Percentiles rank a stretch among this genome's conserved stretches.
Conservation (phyloP, 2,329 filamentous ascomycete species). For the Moelleriella libera region DNA sequence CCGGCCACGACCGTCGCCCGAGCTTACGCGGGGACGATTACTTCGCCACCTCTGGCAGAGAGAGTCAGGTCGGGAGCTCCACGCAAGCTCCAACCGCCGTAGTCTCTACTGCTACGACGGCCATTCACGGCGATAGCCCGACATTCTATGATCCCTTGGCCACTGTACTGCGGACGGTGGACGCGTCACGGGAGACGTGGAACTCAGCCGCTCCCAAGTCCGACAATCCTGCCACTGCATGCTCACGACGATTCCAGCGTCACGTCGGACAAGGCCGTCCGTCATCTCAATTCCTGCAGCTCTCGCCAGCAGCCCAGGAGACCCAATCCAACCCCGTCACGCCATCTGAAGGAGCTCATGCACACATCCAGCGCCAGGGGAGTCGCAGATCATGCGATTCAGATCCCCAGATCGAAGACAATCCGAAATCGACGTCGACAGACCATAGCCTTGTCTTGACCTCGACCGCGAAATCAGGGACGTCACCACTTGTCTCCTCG, state of each 20-base stretch:
- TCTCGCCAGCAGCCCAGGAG: slow-evolving; percentile 13
- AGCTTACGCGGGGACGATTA: slow-evolving; percentile 41
- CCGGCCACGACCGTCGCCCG: slow-evolving; percentile 37
- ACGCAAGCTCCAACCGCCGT: slow-evolving; percentile 12
- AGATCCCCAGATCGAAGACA: slow-evolving; percentile 25
- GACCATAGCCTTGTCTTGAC: slow-evolving; percentile 46
- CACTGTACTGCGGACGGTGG: slow-evolving; percentile 19
- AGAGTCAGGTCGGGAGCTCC: slow-evolving; percentile 14
- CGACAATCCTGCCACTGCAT: slow-evolving; percentile 9
- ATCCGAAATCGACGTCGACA: slow-evolving; percentile 44
- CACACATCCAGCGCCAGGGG: slow-evolving; percentile 28
- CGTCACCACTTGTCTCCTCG: slow-evolving; percentile 44
- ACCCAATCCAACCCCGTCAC: slow-evolving; percentile 19
- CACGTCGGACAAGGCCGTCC: slow-evolving; percentile 29
- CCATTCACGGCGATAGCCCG: slow-evolving; percentile 12
- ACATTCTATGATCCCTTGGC: slow-evolving; percentile 23
- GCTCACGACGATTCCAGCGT: slow-evolving; percentile 17
- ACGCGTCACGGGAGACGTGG: slow-evolving; percentile 1
- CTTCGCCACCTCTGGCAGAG: slow-evolving; percentile 27
- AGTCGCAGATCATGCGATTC: slow-evolving; percentile 27
- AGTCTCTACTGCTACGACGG: slow-evolving; percentile 6
- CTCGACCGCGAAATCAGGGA: slow-evolving; percentile 50
- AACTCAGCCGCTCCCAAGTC: background rate
- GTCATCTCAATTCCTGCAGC: slow-evolving; percentile 28
- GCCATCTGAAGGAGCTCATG: slow-evolving; percentile 18